Evolutionary conservation across 306 rosid genomes (phyloP), one percentile per base, ranked within the genome.

Genomic region (Phaseolus lunatus): DNA sequence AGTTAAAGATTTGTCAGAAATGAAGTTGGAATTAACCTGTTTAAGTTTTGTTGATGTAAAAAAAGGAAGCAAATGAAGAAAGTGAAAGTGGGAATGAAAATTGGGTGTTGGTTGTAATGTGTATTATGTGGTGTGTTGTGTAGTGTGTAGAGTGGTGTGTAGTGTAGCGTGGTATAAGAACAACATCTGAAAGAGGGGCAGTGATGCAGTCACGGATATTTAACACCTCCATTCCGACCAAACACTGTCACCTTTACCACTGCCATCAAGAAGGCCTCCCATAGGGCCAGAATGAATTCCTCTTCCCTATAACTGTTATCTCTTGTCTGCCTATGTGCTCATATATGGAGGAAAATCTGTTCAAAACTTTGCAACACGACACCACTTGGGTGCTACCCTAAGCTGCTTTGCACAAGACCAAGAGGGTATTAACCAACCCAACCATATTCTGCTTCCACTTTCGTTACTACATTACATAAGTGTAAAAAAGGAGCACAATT

Each of bases 181-280:
- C 49, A 76, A 74, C 73, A 52, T 81, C 70, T 71, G 82, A 53
- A 33, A 33, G 66, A 61, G 78, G 81, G 23, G 73, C 87, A 89
- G 89, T 79, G 88, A 80, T 87, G 89, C 80, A 84, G 72, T 79
- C 85, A 81, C 85, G 85, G 85, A 87, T 85, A 88, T 85, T 89
- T 86, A 86, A 86, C 80, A 85, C 72, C 86, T 82, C 84, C 52
- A 78, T 79, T 89, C 90, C 87, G 93, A 87, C 89, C 88, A 85
- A 67, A 85, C 93, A 83, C 89, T 85, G 93, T 75, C 89, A 83
- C 74, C 82, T 27, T 83, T 78, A 71, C 79, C 86, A 67, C 86
- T 78, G 88, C 78, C 87, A 83, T 87, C 86, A 48, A 23, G 39
- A 67, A 44, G 39, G 1, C 3, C 71, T 66, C 71, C 56, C 9